Evolutionary conservation across 441 rosid species (phyloP), one percentile per base, ranked within the genome.

Genomic region (Rhodomyrtus psidioides): DNA sequence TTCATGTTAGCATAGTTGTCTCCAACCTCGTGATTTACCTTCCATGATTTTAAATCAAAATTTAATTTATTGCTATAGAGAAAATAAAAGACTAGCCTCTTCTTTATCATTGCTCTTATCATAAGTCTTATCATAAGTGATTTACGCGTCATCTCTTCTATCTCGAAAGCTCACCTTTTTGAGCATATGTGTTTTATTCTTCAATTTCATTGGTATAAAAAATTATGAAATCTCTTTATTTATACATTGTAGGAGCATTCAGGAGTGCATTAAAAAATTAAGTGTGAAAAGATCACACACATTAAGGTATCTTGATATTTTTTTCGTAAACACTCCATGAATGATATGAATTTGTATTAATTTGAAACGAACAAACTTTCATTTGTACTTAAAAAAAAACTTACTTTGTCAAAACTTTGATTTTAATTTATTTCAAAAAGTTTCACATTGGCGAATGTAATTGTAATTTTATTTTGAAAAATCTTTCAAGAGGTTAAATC

Each of bases 221-320:
- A 59, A n/a, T n/a, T 13, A 16, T 14, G 4, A 59, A 13, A 9
- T 59, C 15, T 27, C 17, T n/a, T 14, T 59, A n/a, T 59, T 1
- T 59, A 59, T 13, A 59, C 12, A 14, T 59, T 9, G 27, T 7
- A 14, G 21, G 10, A 59, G 17, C 27, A 7, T 15, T 3, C 13
- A 6, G 8, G n/a, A 58, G 4, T 13, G 15, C 10, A 27, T 8
- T 1, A 27, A 14, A 27, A 27, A 59, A 15, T 3, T 7, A 0
- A 1, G 7, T n/a, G n/a, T n/a, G n/a, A n/a, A n/a, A n/a, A n/a
- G 9, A 1, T 27, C 1, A 14, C 3, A 27, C 30, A 14, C 1
- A 0, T 27, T 59, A 27, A 59, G 70, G 10, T 10, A 3, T 59
- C 10, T 59, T 27, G 16, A 57, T 57, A 26, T 57, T n/a, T 57